phyloP scores from a whole-genome alignment of 495 filamentous ascomycete genomes.

The Penicillium canescens region DNA sequence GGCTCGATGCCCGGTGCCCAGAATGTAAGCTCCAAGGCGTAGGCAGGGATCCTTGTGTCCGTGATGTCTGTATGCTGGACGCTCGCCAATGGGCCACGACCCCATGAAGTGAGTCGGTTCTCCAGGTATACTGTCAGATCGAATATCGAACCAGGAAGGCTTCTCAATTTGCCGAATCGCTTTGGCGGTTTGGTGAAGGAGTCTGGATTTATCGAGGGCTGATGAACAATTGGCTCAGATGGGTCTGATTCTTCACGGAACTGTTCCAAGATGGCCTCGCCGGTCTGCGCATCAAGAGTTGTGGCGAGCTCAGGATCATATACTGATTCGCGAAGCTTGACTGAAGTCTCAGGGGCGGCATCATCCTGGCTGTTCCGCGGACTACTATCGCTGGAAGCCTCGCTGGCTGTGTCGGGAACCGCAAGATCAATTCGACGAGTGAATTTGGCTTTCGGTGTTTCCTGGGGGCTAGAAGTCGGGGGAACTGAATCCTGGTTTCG shows the following conservation, averaged over 20 bases:
- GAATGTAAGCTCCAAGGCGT: constrained; percentile 75
- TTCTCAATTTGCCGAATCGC: constrained; percentile 45
- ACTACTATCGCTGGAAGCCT: constrained; percentile 33
- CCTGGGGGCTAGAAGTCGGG: constrained; percentile 13
- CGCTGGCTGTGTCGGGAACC: constrained; percentile 46
- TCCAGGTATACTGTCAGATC: constrained; percentile 63
- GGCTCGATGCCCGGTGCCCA: constrained; percentile 65
- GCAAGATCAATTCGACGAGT: constrained; percentile 38
- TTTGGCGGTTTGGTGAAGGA: constrained; percentile 38
- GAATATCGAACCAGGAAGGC: constrained; percentile 44
- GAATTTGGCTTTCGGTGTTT: constrained; percentile 38
- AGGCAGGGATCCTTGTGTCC: constrained; percentile 75
- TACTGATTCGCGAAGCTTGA: neutral
- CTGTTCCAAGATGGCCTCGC: constrained; percentile 33
- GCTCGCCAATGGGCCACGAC: constrained; percentile 63
- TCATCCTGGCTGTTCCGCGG: constrained; percentile 12
- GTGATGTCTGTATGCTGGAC: constrained; percentile 55
- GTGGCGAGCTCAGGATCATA: constrained; percentile 39
- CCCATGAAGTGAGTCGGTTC: constrained; percentile 70
- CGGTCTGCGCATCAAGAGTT: constrained; percentile 45
- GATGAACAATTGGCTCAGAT: constrained; percentile 23
- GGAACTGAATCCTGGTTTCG: neutral
- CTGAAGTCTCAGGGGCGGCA: neutral
- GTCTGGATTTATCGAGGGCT: constrained; percentile 5
- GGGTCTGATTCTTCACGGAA: constrained; percentile 20